phyloP scores from a whole-genome alignment of 1,139 yeast species.

The Kodamaea anthophila region DNA sequence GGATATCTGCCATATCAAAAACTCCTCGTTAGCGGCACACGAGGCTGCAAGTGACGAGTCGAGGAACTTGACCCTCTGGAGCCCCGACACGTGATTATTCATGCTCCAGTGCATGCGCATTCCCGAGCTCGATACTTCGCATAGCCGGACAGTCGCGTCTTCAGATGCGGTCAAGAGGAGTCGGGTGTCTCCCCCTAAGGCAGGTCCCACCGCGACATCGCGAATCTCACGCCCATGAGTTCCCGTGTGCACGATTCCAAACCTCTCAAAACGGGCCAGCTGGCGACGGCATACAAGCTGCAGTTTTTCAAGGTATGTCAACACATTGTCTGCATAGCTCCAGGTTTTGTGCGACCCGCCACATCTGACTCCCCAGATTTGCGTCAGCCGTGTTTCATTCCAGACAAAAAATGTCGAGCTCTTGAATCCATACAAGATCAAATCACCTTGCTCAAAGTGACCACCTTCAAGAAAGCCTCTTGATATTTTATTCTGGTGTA shows the following conservation, averaged over 20 bases:
- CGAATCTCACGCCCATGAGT: slow-evolving; percentile 89
- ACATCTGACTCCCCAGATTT: slow-evolving; percentile 65
- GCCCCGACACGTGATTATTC: slow-evolving; percentile 81
- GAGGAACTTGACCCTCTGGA: slow-evolving; percentile 69
- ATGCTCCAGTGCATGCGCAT: slow-evolving; percentile 48
- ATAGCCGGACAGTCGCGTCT: slow-evolving; percentile 70
- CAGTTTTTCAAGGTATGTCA: slow-evolving; percentile 56
- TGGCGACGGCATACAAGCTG: slow-evolving; percentile 25
- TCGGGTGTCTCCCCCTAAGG: slow-evolving; percentile 17
- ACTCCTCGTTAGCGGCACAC: slow-evolving; percentile 88
- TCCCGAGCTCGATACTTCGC: slow-evolving; percentile 39
- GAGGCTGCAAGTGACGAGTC: slow-evolving; percentile 41
- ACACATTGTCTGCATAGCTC: slow-evolving; percentile 26
- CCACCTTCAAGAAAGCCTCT: slow-evolving; percentile 82
- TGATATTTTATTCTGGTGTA: slow-evolving; percentile 59
- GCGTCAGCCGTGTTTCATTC: slow-evolving; percentile 76
- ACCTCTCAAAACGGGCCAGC: slow-evolving; percentile 14
- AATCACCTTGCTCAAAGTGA: slow-evolving; percentile 38
- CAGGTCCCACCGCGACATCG: slow-evolving; percentile 48
- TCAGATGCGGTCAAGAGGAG: slow-evolving; percentile 76
- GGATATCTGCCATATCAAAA: slow-evolving; percentile 66
- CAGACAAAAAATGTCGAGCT: slow-evolving; percentile 74
- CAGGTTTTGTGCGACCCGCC: slow-evolving; percentile 92
- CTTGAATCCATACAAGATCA: slow-evolving; percentile 73
- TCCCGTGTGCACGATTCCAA: slow-evolving; percentile 45